Evolutionary conservation across 768 basidiomycete genomes (phyloP).

Genomic region (Boletus reticuloceps): DNA sequence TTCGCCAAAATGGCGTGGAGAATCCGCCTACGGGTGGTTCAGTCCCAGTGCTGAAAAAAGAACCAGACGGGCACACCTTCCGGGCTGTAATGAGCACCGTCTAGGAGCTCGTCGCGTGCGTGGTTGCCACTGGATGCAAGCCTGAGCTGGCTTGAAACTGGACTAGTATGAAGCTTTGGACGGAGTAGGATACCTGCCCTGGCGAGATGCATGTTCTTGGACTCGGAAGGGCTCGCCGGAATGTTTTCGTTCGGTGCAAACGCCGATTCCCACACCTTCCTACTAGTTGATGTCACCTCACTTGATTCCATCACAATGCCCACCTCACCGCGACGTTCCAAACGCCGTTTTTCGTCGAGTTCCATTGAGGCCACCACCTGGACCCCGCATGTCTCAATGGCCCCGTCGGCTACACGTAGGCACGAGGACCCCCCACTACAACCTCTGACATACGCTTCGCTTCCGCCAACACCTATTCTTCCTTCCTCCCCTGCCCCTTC

Average conservation of each 20-base stretch:
- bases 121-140: constrained; percentile 43
- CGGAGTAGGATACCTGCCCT: constrained; percentile 38
- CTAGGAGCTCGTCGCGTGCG: constrained; percentile 38
- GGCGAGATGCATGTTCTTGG: constrained; percentile 29
- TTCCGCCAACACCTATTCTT: constrained; percentile 70
- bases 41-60: constrained; percentile 1
- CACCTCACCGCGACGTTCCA: constrained; percentile 32
- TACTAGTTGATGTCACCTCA: neutral
- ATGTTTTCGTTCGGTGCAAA: neutral
- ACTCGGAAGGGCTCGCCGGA: neutral
- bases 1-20: constrained; percentile 64
- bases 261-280: constrained; percentile 18
- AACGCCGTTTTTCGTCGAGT: constrained; percentile 31
- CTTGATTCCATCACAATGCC: constrained; percentile 20
- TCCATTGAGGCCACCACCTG: constrained; percentile 25
- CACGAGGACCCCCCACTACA: constrained; percentile 18
- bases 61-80: constrained; percentile 49
- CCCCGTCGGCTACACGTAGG: constrained; percentile 11
- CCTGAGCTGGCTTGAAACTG: constrained; percentile 38
- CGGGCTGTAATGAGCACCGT: constrained; percentile 45
- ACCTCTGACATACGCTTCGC: constrained; percentile 64
- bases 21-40: constrained; percentile 45
- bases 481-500: constrained; percentile 39
- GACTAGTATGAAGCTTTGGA: constrained; percentile 27
- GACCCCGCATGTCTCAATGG: constrained; percentile 14